These are phyloP conservation scores for Aquilaria agallochum DNA, from an alignment of 441 rosid species.

Conservation along the genomic window DNA sequence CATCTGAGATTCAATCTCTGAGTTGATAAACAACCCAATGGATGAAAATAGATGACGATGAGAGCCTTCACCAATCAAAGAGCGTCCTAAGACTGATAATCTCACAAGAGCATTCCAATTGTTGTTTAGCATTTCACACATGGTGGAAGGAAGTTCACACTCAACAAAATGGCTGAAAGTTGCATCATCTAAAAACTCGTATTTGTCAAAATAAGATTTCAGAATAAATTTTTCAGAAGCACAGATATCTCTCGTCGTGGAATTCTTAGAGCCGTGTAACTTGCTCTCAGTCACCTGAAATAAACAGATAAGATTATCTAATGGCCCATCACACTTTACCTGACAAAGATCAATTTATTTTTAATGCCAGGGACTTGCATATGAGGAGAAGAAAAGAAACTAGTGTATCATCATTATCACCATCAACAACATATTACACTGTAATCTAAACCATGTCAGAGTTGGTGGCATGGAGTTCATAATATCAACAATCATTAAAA, in stretches of 20 bases:
- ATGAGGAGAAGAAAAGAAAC: no score
- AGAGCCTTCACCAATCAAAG: slow-evolving; percentile 76
- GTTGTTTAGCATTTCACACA: slow-evolving; percentile 23
- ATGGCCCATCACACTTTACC: not conserved
- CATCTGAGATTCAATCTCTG: slow-evolving; percentile 18
- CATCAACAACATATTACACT: not conserved
- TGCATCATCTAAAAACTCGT: slow-evolving; percentile 36
- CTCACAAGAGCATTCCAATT: slow-evolving; percentile 18
- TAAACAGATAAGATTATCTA: slow-evolving; percentile 5
- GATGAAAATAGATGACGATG: slow-evolving; percentile 64
- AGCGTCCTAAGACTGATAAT: slow-evolving; percentile 32
- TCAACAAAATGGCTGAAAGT: slow-evolving; percentile 40
- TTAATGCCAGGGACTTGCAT: not conserved
- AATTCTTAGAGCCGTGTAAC: slow-evolving; percentile 8
- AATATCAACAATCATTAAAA: no score
- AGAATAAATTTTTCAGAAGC: slow-evolving; percentile 35
- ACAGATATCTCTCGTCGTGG: slow-evolving; percentile 3
- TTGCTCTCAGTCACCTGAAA: slow-evolving; percentile 28
- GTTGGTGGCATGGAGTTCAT: not conserved
- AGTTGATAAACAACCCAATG: slow-evolving; percentile 31
- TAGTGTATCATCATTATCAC: no score
- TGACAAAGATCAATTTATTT: not conserved
- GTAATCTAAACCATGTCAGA: not conserved
- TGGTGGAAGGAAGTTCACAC: slow-evolving; percentile 24
- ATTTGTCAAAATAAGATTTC: slow-evolving; percentile 49